phyloP scores from a whole-genome alignment of 1,284 basidiomycete species.

The Cutaneotrichosporon sp. region DNA sequence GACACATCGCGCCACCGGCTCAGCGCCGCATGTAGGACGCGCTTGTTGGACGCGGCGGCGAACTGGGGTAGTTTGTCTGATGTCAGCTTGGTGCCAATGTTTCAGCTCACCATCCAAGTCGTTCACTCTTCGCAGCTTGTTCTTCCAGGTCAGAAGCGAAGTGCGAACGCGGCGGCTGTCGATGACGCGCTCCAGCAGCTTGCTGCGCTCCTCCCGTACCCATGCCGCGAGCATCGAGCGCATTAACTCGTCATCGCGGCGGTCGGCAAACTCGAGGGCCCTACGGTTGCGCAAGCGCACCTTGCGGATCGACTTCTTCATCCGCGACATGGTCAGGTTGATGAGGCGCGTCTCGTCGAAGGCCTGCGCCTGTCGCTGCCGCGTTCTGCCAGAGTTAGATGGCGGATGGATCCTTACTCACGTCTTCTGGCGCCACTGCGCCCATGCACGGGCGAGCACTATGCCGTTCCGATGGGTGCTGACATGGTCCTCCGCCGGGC shows the following conservation, averaged over 20 bases:
- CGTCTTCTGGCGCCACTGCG: slow-evolving; percentile 29
- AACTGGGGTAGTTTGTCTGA: slow-evolving; percentile 15
- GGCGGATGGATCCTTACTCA: slow-evolving; percentile 7
- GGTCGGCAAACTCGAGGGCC: slow-evolving; percentile 6
- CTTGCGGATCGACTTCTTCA: slow-evolving; percentile 16
- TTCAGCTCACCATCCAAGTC: slow-evolving; percentile 16
- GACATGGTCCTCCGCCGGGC: slow-evolving; percentile 18
- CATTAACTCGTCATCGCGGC: slow-evolving; percentile 17
- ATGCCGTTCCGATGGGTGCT: slow-evolving; percentile 8
- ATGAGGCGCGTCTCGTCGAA: slow-evolving; percentile 17
- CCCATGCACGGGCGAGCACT: slow-evolving; percentile 26
- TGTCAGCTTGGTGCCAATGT: neutral
- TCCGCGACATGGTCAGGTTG: slow-evolving; percentile 18
- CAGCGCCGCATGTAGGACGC: slow-evolving; percentile 20
- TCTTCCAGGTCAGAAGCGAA: slow-evolving; percentile 12
- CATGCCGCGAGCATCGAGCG: slow-evolving; percentile 20
- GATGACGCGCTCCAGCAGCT: slow-evolving; percentile 20
- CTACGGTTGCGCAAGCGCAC: slow-evolving; percentile 9
- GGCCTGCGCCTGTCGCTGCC: slow-evolving; percentile 6
- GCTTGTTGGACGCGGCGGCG: neutral
- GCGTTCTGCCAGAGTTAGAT: slow-evolving; percentile 10
- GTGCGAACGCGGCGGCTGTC: slow-evolving; percentile 10
- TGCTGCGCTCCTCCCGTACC: slow-evolving; percentile 19
- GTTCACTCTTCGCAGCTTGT: slow-evolving; percentile 7
- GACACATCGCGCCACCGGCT: slow-evolving; percentile 36